Base-by-base conservation (phyloP, 2,329 filamentous ascomycete species). In the Penicillium polonicum region DNA sequence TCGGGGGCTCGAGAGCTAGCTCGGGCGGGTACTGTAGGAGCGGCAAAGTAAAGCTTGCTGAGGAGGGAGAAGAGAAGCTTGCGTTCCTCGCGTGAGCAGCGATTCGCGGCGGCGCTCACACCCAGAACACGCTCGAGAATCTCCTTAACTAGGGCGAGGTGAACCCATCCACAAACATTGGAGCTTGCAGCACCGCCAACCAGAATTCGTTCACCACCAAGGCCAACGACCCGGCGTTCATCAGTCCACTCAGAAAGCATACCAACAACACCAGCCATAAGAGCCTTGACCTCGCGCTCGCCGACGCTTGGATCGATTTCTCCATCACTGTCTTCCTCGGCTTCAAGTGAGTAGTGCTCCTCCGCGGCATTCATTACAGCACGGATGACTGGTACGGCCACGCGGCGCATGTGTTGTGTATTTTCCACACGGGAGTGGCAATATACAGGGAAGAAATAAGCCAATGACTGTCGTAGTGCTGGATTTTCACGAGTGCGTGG, bases 361-460 rank as follows among this genome's bases (percentile, higher is more conserved):
- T 86, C 84, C 2, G 80, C 80, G 31, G 82, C 76, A 39, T 80
- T 76, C 53, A 82, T 70, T 0, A 96, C 83, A 13, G 88, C 85
- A 62, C 91, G 88, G 10, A 97, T 78, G 0, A 91, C 86, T 27
- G 88, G 84, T 2, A 93, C 83, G 0, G 89, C 85, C 21, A 97
- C 84, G 19, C 80, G 78, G 7, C 86, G 85, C 89, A 97, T 92
- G 35, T 91, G 82, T 29, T 88, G 84, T 62, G 94, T 92, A 68
- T 97, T 96, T 62, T 90, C 88, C 4, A 87, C 75, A 3, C 90
- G 84, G 8, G 89, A 92, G 74, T 93, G 96, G 74, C 91, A 94
- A 78, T 95, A 97, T 0, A 97, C 92, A 0, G 93, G 93, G 36
- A 97, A 79, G 81, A 97, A 97, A 75, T 97, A 97, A 64, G 90